Percentiles rank a stretch among this genome's conserved stretches.
phyloP scores from a whole-genome alignment of 2,329 filamentous ascomycete genomes.

The Sporothrix phasma region DNA sequence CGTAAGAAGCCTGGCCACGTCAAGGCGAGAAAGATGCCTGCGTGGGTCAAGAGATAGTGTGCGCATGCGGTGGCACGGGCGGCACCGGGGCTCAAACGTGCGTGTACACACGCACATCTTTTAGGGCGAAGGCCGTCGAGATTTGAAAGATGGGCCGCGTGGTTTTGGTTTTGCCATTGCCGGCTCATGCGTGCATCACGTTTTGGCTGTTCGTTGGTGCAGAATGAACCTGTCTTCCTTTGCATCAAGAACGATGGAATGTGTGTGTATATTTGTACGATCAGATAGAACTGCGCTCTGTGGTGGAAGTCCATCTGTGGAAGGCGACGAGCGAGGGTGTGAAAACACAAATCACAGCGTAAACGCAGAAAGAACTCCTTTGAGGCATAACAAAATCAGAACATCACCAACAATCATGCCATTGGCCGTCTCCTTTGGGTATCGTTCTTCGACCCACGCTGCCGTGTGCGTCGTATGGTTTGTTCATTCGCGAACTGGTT shows the following conservation, averaged over 20 bases:
- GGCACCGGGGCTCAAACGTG: neutral
- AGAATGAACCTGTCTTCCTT: neutral
- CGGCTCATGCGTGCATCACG: neutral
- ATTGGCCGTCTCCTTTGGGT: neutral
- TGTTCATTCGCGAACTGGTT: neutral
- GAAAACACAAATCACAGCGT: neutral
- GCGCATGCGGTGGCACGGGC: neutral
- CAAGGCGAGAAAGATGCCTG: slow-evolving; percentile 95
- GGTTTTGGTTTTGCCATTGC: neutral
- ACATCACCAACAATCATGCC: neutral
- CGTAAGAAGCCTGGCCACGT: slow-evolving; percentile 95
- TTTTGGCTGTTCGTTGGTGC: neutral
- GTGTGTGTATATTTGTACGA: slow-evolving; percentile 14
- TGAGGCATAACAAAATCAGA: neutral
- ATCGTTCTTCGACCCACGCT: neutral
- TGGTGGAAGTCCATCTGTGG: neutral
- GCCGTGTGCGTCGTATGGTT: no score
- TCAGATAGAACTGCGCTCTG: slow-evolving; percentile 8
- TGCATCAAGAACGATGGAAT: neutral
- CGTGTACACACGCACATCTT: neutral
- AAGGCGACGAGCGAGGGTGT: neutral
- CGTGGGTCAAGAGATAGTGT: slow-evolving; percentile 80
- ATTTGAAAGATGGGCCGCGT: neutral
- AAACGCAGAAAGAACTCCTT: neutral
- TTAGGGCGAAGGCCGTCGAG: neutral